Evolutionary conservation across 495 filamentous ascomycete species (phyloP).

Genomic region (Hypomontagnella submonticulosa): DNA sequence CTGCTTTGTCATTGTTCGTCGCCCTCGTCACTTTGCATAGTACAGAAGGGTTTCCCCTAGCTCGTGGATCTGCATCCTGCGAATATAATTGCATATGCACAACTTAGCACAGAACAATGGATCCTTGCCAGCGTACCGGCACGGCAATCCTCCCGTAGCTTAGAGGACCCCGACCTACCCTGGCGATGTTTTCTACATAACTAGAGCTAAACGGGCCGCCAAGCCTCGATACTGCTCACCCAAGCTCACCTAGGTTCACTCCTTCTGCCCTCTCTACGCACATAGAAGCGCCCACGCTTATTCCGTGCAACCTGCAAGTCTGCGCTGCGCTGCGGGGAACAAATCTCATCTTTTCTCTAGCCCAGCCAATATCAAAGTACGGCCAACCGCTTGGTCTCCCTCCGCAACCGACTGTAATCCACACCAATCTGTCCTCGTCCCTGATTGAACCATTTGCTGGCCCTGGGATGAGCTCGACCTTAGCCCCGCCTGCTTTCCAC

Average conservation of each 20-base stretch:
- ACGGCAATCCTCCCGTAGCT: conserved; percentile 42
- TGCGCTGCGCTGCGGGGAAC: conserved; percentile 38
- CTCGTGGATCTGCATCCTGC: conserved; percentile 38
- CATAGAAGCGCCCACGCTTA: conserved; percentile 44
- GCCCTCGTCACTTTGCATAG: neutral
- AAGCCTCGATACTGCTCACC: conserved; percentile 29
- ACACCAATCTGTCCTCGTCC: conserved; percentile 32
- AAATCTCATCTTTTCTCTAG: conserved; percentile 30
- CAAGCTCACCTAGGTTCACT: too few relatives aligned
- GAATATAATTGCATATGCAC: conserved; percentile 35
- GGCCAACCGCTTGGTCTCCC: conserved; percentile 56
- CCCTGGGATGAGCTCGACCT: conserved; percentile 25
- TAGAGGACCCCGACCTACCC: neutral
- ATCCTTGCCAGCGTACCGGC: conserved; percentile 40
- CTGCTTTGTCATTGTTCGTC: conserved; percentile 11
- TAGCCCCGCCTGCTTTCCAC: conserved; percentile 43
- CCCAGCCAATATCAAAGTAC: conserved; percentile 62
- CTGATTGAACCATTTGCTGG: conserved; percentile 39
- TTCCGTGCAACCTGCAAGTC: conserved; percentile 42
- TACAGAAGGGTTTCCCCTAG: conserved; percentile 5
- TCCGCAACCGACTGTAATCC: conserved; percentile 45
- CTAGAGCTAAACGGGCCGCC: conserved; percentile 1
- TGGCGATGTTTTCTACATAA: conserved; percentile 6
- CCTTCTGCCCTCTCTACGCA: neutral
- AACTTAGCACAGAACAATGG: conserved; percentile 43